These are phyloP conservation scores for Artemisia tridentata DNA, from an alignment of 129 eudicot genomes.

Conservation along the genomic window DNA sequence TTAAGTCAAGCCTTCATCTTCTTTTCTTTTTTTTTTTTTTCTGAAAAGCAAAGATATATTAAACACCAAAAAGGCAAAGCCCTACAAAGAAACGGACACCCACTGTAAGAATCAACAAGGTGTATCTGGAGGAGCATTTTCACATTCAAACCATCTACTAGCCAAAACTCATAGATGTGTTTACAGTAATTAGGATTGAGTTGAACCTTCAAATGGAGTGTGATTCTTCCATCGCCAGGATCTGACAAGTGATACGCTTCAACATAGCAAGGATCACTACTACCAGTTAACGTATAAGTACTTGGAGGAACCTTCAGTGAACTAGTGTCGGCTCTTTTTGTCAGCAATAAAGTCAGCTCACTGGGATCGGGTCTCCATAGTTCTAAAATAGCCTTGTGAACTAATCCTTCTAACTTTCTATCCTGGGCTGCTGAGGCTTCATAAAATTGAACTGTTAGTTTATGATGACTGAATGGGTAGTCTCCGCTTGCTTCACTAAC, in stretches of 20 bases:
- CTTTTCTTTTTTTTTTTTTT: too few species aligned
- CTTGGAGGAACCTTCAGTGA: conserved; percentile 83
- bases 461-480: conserved; percentile 98
- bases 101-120: too few species aligned
- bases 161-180: conserved; percentile 5
- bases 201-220: conserved; percentile 82
- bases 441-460: conserved; percentile 92
- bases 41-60: too few species aligned
- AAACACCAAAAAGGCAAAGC: too few species aligned
- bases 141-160: not conserved
- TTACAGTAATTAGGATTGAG: conserved; percentile 17
- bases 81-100: too few species aligned
- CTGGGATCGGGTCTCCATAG: conserved; percentile 97
- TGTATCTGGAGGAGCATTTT: conserved; percentile 4
- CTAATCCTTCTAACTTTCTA: conserved; percentile 90
- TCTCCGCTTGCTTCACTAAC: conserved; percentile 94
- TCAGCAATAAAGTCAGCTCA: conserved; percentile 69
- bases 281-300: conserved; percentile 73
- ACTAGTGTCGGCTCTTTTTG: conserved; percentile 60
- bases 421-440: conserved; percentile 96
- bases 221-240: conserved; percentile 89
- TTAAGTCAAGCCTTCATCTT: too few species aligned
- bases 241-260: conserved; percentile 97
- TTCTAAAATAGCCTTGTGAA: conserved; percentile 92
- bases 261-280: conserved; percentile 97